These are phyloP conservation scores for Hippophae gyantsensis DNA, from an alignment of 306 rosid species.

Conservation along the genomic window DNA sequence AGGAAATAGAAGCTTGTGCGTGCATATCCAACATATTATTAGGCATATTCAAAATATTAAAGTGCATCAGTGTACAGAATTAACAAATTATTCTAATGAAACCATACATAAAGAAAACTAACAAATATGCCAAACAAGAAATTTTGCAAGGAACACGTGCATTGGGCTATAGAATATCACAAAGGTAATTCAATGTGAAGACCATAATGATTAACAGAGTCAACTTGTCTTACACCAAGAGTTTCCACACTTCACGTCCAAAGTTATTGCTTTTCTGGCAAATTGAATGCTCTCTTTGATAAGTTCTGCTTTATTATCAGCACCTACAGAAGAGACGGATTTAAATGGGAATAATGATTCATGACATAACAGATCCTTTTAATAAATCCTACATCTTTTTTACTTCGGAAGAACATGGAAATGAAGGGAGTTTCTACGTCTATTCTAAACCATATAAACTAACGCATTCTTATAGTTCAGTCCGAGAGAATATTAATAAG, in stretches of 20 bases:
- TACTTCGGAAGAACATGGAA: no score
- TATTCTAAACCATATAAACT: no score
- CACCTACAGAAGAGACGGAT: constrained; percentile 32
- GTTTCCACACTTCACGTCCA: constrained; percentile 89
- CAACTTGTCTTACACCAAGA: constrained; percentile 69
- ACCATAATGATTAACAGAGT: constrained; percentile 8
- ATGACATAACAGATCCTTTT: no score
- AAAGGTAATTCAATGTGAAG: constrained; percentile 1
- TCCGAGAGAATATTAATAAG: no score
- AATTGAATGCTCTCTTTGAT: constrained; percentile 90
- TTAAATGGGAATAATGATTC: constrained; percentile 4
- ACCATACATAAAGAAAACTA: constrained; percentile 3
- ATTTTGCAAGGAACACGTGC: background rate
- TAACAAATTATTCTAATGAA: background rate
- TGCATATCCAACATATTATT: background rate
- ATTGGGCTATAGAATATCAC: background rate
- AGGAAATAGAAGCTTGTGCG: background rate
- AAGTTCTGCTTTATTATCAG: constrained; percentile 72
- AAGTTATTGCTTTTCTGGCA: constrained; percentile 79
- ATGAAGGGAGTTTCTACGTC: no score
- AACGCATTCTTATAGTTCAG: no score
- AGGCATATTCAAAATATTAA: background rate
- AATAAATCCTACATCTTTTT: no score
- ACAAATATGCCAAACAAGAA: background rate
- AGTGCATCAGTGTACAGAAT: background rate